Percentiles rank a stretch among this genome's conserved stretches.
Evolutionary conservation across 148 eudicot species (phyloP).

Genomic region (Vaccinium darrowii): DNA sequence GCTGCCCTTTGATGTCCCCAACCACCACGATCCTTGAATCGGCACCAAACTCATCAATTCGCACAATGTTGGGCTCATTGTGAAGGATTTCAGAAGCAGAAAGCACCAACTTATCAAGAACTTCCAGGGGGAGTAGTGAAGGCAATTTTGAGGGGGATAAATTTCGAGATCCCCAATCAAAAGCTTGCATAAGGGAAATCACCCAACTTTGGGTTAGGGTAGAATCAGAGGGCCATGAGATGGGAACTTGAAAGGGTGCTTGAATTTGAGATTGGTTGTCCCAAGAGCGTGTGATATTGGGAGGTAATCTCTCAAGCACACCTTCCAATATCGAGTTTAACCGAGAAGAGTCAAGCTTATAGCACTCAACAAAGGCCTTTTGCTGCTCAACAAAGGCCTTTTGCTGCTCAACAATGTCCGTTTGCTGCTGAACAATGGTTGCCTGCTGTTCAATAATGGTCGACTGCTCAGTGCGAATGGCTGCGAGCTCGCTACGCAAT

Average conservation of each 20-base stretch:
- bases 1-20: constrained; percentile 49
- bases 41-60: constrained; percentile 38
- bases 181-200: constrained; percentile 46
- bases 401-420: no score
- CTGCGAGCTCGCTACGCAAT: no score
- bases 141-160: constrained; percentile 36
- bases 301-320: no score
- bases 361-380: no score
- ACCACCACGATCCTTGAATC: constrained; percentile 66
- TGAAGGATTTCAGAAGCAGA: constrained; percentile 66
- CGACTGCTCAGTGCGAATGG: no score
- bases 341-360: no score
- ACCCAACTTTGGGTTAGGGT: constrained; percentile 60
- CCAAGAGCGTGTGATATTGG: neutral
- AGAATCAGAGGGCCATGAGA: constrained; percentile 58
- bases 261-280: constrained; percentile 10
- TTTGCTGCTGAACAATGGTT: no score
- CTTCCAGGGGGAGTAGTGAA: constrained; percentile 59
- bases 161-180: constrained; percentile 53
- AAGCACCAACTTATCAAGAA: constrained; percentile 53
- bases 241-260: constrained; percentile 43
- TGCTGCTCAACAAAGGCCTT: no score
- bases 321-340: no score
- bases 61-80: constrained; percentile 80
- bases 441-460: no score